A percentile compares a stretch with the other conserved stretches of the same genome.
Conservation (phyloP, 2,329 filamentous ascomycete genomes). For the Davidsoniella virescens region DNA sequence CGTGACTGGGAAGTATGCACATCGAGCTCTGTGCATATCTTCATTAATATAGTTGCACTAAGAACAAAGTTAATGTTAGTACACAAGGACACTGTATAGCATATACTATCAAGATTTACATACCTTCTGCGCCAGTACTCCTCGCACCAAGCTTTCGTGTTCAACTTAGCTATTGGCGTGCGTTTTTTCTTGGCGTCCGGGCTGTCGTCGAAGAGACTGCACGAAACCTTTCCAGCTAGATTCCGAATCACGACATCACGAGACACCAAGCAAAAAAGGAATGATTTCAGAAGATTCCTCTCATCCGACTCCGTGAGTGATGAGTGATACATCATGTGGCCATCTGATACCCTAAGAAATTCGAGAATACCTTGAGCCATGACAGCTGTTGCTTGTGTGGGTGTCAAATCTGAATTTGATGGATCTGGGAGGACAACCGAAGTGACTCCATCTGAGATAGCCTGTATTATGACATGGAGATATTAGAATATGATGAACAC, state of each 20-base stretch:
- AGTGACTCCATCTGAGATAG: slow-evolving; percentile 9
- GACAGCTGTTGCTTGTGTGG: slow-evolving; percentile 21
- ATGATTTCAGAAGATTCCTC: slow-evolving; percentile 19
- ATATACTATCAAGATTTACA: background rate
- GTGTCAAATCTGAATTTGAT: slow-evolving; percentile 2
- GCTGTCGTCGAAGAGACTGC: slow-evolving; percentile 28
- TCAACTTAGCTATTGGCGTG: slow-evolving; percentile 22
- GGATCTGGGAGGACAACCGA: slow-evolving; percentile 5
- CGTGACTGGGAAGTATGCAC: slow-evolving; percentile 10
- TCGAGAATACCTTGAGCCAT: slow-evolving; percentile 37
- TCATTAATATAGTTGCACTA: slow-evolving; percentile 9
- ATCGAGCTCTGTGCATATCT: slow-evolving; percentile 10
- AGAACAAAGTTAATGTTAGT: background rate
- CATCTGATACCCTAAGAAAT: slow-evolving; percentile 36
- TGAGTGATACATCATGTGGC: slow-evolving; percentile 16
- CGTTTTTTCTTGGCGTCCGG: slow-evolving; percentile 22
- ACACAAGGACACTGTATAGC: background rate
- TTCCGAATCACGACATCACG: slow-evolving; percentile 32
- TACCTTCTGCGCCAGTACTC: slow-evolving; percentile 39
- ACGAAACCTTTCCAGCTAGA: slow-evolving; percentile 31
- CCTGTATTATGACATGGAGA: slow-evolving; percentile 9
- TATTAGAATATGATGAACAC: slow-evolving; percentile 4
- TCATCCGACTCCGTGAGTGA: slow-evolving; percentile 6
- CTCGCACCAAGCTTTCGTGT: slow-evolving; percentile 23
- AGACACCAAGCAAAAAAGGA: slow-evolving; percentile 38